Percentiles rank a stretch among this genome's conserved stretches.
Conservation (phyloP, 148 eudicot genomes). For the Rhododendron ferrugineum region DNA sequence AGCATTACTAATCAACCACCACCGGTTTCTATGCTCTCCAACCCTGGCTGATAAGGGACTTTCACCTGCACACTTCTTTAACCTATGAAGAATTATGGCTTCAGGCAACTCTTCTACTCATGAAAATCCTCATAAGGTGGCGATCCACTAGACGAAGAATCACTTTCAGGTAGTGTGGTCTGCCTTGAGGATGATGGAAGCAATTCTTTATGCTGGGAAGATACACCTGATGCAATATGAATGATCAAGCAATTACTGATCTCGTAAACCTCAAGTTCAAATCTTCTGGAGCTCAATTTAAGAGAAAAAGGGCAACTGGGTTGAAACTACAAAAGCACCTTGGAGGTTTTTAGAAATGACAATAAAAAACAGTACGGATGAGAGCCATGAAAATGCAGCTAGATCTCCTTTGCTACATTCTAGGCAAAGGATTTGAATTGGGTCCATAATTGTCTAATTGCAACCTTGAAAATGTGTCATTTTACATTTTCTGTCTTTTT, state of each 20-base stretch:
- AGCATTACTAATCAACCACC: background rate
- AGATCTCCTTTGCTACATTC: background rate
- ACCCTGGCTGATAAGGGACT: background rate
- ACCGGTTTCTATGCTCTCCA: background rate
- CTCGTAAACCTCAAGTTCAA: background rate
- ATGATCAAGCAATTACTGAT: background rate
- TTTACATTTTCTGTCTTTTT: background rate
- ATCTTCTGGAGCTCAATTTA: background rate
- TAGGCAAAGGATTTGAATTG: background rate
- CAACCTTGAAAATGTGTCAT: background rate
- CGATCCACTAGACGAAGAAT: slow-evolving; percentile 58
- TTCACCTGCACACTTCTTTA: background rate
- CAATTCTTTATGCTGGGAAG: slow-evolving; percentile 68
- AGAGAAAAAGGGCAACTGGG: background rate
- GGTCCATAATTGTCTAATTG: background rate
- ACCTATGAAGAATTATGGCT: background rate
- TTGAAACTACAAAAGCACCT: background rate
- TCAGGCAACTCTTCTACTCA: slow-evolving; percentile 26
- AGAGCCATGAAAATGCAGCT: background rate
- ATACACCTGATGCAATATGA: slow-evolving; percentile 37
- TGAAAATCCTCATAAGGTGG: slow-evolving; percentile 69
- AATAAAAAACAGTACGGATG: background rate
- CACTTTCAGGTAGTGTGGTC: slow-evolving; percentile 55
- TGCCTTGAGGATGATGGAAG: slow-evolving; percentile 76
- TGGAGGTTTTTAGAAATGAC: background rate